phyloP scores from a whole-genome alignment of 305 asterid species.

The Fraxinus ornus region DNA sequence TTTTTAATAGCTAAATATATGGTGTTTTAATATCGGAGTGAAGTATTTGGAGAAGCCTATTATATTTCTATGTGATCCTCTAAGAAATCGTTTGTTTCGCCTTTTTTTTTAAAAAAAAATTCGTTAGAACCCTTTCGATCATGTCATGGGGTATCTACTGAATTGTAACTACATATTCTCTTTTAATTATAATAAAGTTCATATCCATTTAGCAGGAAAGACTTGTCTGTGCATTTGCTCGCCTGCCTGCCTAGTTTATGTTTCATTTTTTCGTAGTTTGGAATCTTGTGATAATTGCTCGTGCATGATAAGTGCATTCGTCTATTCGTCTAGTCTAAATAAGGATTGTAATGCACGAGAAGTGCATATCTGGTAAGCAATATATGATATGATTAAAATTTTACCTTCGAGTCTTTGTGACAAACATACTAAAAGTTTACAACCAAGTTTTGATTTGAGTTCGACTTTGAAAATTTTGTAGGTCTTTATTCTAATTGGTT shows the following conservation, averaged over 20 bases:
- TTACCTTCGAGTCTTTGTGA: neutral
- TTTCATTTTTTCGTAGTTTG: neutral
- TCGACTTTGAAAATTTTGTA: neutral
- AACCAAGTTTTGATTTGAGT: neutral
- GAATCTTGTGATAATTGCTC: neutral
- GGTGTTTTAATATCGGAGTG: neutral
- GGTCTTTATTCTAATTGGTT: neutral
- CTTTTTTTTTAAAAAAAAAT: neutral
- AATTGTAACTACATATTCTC: neutral
- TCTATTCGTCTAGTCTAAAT: neutral
- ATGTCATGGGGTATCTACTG: neutral
- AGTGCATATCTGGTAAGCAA: neutral
- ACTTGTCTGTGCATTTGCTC: neutral
- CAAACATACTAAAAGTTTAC: neutral
- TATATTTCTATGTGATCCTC: neutral
- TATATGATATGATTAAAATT: too few relatives aligned
- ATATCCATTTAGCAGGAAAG: neutral
- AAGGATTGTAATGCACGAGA: neutral
- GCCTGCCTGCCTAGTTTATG: neutral
- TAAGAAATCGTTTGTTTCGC: neutral
- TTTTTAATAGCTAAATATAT: neutral
- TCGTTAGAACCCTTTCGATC: neutral
- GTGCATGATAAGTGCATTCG: neutral
- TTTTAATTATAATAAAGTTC: neutral
- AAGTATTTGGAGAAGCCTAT: neutral